Percentiles rank a stretch among this genome's conserved stretches.
Evolutionary conservation across 2,329 filamentous ascomycete species (phyloP).

Genomic region (Neobulgaria alba): DNA sequence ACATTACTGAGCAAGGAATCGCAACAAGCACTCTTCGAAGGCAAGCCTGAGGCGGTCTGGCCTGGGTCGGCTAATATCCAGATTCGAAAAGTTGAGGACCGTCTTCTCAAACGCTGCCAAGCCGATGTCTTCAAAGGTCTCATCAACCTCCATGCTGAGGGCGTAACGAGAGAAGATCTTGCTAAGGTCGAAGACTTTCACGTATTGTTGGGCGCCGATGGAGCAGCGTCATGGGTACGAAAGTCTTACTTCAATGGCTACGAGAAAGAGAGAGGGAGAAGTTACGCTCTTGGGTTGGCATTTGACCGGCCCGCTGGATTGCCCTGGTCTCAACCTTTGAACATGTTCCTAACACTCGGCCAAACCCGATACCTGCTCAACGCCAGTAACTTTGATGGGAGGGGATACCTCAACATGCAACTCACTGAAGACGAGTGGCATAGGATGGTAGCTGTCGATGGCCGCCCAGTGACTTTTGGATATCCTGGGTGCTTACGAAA

Average conservation of each 20-base stretch:
- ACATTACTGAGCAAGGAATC: slow-evolving; percentile 3
- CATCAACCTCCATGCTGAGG: slow-evolving; percentile 2
- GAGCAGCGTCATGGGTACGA: slow-evolving; percentile 4
- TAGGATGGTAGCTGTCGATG: slow-evolving; percentile 3
- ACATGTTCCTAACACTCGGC: slow-evolving; percentile 4
- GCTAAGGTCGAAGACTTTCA: slow-evolving; percentile 4
- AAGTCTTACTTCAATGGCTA: slow-evolving; percentile 3
- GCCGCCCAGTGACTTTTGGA: slow-evolving; percentile 4
- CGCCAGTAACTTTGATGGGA: slow-evolving; percentile 4
- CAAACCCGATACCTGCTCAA: slow-evolving; percentile 5
- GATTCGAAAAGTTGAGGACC: slow-evolving; percentile 5
- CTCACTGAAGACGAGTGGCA: slow-evolving; percentile 5
- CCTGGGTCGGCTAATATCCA: slow-evolving; percentile 4
- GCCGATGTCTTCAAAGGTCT: slow-evolving; percentile 2
- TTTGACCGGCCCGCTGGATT: slow-evolving; percentile 2
- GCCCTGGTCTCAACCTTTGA: slow-evolving; percentile 5
- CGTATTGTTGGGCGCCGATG: slow-evolving; percentile 4
- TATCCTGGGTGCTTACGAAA: slow-evolving; percentile 2
- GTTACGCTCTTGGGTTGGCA: slow-evolving; percentile 4
- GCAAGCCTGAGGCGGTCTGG: slow-evolving; percentile 2
- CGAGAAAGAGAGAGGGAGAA: slow-evolving; percentile 4
- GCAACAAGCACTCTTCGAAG: slow-evolving; percentile 2
- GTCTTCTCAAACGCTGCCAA: slow-evolving; percentile 2
- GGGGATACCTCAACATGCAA: slow-evolving; percentile 5
- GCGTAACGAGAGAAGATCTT: not conserved